A percentile compares a stretch with the other conserved stretches of the same genome.
These are phyloP conservation scores for Sequoia sempervirens DNA, from an alignment of 75 land plant genomes.

Conservation along the genomic window DNA sequence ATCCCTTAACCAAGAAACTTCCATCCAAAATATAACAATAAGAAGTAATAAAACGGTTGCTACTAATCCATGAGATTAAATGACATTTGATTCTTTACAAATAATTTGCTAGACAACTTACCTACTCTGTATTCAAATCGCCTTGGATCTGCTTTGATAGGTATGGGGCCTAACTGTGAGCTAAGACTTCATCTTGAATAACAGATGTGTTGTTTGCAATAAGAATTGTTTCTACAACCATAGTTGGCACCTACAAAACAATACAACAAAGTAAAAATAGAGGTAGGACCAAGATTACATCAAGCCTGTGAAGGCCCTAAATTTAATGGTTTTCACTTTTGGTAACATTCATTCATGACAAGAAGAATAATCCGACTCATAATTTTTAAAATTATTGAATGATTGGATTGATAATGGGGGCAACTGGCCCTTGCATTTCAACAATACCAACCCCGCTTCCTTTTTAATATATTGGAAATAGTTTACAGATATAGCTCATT, in stretches of 20 bases:
- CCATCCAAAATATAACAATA: background rate
- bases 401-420: background rate
- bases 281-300: background rate
- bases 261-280: background rate
- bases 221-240: slow-evolving; percentile 93
- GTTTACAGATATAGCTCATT: too few relatives aligned
- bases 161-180: slow-evolving; percentile 93
- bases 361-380: background rate
- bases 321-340: background rate
- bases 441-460: background rate
- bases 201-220: slow-evolving; percentile 89
- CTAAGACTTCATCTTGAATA: slow-evolving; percentile 83
- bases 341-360: background rate
- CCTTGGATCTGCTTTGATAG: too few relatives aligned
- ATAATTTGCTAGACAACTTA: slow-evolving; percentile 9
- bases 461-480: too few relatives aligned
- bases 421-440: background rate
- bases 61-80: background rate
- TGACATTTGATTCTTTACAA: background rate
- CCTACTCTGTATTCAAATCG: slow-evolving; percentile 78
- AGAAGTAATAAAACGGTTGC: background rate
- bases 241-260: slow-evolving; percentile 73
- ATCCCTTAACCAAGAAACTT: background rate
- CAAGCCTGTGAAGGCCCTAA: background rate
- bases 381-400: background rate